phyloP scores from a whole-genome alignment of 495 filamentous ascomycete species.

The Immersiella caudata region DNA sequence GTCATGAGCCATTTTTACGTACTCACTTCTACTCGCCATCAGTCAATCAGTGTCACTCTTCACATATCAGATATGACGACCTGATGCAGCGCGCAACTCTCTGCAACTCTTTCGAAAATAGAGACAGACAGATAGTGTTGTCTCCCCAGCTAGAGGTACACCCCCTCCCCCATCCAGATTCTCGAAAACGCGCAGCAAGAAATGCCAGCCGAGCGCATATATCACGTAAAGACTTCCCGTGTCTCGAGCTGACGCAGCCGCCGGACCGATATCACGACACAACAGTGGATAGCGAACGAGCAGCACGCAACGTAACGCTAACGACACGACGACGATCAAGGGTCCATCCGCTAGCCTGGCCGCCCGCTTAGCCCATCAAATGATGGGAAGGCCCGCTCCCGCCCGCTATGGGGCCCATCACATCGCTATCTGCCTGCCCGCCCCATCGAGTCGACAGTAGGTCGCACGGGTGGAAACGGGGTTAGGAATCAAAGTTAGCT shows the following conservation, averaged over 20 bases:
- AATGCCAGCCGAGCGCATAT: not conserved
- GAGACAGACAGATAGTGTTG: not conserved
- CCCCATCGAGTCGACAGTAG: not conserved
- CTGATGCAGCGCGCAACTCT: not conserved
- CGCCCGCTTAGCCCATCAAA: conserved; percentile 14
- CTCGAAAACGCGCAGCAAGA: not conserved
- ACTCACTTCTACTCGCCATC: not conserved
- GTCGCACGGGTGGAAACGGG: not conserved
- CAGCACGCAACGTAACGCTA: not conserved
- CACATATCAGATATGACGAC: not conserved
- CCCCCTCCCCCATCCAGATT: not conserved
- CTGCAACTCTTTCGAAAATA: not conserved
- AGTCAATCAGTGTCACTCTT: not conserved
- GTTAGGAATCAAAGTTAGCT: not conserved
- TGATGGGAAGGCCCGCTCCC: conserved; percentile 16
- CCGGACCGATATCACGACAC: not conserved
- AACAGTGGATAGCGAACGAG: not conserved
- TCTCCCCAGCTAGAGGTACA: not conserved
- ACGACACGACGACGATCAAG: not conserved
- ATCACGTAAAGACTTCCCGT: not conserved
- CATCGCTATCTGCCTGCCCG: not conserved
- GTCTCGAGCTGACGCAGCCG: not conserved
- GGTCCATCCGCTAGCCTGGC: not conserved
- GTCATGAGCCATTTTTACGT: not conserved
- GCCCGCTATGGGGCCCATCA: conserved; percentile 9